A percentile compares a stretch with the other conserved stretches of the same genome.
These are phyloP conservation scores for Mycena belliarum DNA, from an alignment of 768 basidiomycete species.

Conservation along the genomic window DNA sequence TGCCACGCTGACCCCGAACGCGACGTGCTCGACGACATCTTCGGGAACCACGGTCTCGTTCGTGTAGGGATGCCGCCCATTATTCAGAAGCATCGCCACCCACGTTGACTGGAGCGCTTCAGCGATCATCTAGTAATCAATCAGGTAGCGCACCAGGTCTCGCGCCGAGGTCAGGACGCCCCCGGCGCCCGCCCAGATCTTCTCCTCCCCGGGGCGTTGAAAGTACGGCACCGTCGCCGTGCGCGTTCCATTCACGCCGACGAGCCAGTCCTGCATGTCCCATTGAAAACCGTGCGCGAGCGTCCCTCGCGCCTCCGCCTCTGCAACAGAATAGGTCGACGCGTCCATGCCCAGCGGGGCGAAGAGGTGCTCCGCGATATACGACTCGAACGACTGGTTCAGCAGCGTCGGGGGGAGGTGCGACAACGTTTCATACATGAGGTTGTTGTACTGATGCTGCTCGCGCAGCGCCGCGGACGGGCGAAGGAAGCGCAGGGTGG, in stretches of 20 bases:
- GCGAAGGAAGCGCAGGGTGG: constrained; percentile 36
- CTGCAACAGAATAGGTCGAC: constrained; percentile 40
- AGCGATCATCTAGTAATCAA: neutral
- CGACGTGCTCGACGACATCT: constrained; percentile 37
- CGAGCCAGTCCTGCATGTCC: constrained; percentile 31
- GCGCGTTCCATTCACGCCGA: constrained; percentile 33
- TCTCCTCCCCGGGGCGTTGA: constrained; percentile 39
- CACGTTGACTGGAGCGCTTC: constrained; percentile 29
- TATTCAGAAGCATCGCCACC: constrained; percentile 42
- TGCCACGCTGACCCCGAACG: constrained; percentile 35
- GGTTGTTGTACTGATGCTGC: constrained; percentile 48
- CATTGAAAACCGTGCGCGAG: constrained; percentile 41
- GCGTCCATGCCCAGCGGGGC: constrained; percentile 39
- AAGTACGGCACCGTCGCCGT: constrained; percentile 41
- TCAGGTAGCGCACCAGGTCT: constrained; percentile 37
- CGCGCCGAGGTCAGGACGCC: constrained; percentile 41
- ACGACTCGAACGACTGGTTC: constrained; percentile 42
- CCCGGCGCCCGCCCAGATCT: constrained; percentile 42
- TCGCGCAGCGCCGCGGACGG: constrained; percentile 42
- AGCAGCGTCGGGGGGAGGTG: constrained; percentile 40
- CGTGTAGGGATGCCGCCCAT: constrained; percentile 39
- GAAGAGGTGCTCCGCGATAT: constrained; percentile 40
- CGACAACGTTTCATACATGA: constrained; percentile 45
- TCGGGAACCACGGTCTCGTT: constrained; percentile 38
- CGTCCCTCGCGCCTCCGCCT: constrained; percentile 34